Conservation (phyloP, 345 rosid genomes). For the Bretschneidera sinensis region DNA sequence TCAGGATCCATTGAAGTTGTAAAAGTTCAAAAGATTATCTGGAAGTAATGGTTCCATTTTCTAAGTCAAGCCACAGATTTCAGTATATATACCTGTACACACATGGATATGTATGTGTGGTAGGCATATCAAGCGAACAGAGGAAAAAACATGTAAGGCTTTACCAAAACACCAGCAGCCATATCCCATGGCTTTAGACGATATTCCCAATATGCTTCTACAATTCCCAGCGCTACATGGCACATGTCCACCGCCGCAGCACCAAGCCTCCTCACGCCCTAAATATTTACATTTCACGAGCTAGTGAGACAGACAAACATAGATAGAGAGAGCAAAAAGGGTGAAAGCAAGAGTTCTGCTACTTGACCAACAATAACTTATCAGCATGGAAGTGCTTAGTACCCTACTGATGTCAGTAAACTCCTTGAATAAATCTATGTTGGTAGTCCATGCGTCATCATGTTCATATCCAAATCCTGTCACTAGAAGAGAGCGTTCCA, state of each 20-base stretch:
- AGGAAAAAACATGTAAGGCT: conserved; percentile 2
- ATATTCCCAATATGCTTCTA: conserved; percentile 91
- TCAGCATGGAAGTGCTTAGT: conserved; percentile 8
- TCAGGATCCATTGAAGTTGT: background rate
- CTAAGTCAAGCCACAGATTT: background rate
- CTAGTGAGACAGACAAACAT: background rate
- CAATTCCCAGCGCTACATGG: conserved; percentile 91
- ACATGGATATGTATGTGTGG: background rate
- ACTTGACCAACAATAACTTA: background rate
- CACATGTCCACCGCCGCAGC: conserved; percentile 99
- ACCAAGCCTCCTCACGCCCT: conserved; percentile 95
- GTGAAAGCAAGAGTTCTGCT: background rate
- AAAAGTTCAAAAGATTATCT: too few species aligned
- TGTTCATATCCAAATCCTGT: conserved; percentile 99
- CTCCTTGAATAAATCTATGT: conserved; percentile 88
- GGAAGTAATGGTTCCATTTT: background rate
- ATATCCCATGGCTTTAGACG: conserved; percentile 99
- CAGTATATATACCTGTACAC: background rate
- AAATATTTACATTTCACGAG: conserved; percentile 4
- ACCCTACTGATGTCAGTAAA: conserved; percentile 90
- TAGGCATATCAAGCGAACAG: conserved; percentile 6
- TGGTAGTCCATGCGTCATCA: conserved; percentile 86
- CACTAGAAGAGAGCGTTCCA: conserved; percentile 87
- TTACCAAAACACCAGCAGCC: conserved; percentile 99
- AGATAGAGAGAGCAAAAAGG: background rate